phyloP scores from a whole-genome alignment of 225 moss, liverwort and hornwort genomes.

The Climacium dendroides region DNA sequence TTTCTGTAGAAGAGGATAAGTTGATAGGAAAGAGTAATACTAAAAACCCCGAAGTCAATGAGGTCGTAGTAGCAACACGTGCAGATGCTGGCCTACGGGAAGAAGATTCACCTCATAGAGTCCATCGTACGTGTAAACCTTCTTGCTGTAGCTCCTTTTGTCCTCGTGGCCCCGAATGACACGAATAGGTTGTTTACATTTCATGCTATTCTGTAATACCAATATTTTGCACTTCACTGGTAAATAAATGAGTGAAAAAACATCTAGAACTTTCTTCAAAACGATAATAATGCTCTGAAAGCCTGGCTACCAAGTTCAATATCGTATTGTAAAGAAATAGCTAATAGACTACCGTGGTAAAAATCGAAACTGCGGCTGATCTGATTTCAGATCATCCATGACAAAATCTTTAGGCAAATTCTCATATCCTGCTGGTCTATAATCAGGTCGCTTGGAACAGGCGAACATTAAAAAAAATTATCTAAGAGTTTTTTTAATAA shows the following conservation, averaged over 20 bases:
- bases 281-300: background rate
- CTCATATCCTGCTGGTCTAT: background rate
- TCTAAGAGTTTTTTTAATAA: no score
- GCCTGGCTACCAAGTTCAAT: background rate
- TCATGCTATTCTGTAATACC: constrained; percentile 38
- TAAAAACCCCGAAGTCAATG: background rate
- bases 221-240: background rate
- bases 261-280: background rate
- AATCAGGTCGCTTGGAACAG: background rate
- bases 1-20: background rate
- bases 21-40: background rate
- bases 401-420: background rate
- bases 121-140: constrained; percentile 55
- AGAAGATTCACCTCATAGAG: constrained; percentile 32
- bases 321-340: background rate
- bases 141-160: constrained; percentile 45
- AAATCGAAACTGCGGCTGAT: background rate
- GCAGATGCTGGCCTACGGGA: background rate
- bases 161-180: constrained; percentile 56
- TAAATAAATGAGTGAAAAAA: background rate
- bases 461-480: background rate
- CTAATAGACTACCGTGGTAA: background rate
- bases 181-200: constrained; percentile 29
- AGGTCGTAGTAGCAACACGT: background rate
- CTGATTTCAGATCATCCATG: background rate